phyloP scores from a whole-genome alignment of 139 green algal genomes.

The Tetraselmis striata region DNA sequence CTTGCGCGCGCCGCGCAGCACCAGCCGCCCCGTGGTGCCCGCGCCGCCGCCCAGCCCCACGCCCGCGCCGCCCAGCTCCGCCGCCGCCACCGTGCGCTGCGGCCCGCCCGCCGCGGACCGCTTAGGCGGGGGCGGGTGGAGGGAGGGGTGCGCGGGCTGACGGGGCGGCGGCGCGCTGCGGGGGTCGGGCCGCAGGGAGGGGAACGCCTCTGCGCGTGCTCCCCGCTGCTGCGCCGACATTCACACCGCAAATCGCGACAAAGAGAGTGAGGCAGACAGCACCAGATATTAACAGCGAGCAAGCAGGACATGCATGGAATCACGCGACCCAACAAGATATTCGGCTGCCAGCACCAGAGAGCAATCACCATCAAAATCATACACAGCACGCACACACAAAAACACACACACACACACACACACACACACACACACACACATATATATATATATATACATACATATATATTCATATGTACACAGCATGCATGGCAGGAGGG shows the following conservation, averaged over 20 bases:
- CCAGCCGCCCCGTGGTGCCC: neutral
- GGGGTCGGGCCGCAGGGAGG: neutral
- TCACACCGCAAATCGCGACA: no score
- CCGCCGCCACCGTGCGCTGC: neutral
- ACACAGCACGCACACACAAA: no score
- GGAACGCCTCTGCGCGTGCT: neutral
- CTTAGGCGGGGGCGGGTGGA: no score
- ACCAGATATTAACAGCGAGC: no score
- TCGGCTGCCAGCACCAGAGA: no score
- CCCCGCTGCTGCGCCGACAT: neutral
- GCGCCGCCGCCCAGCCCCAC: neutral
- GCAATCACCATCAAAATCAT: no score
- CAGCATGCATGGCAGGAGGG: no score
- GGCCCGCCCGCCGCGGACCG: no score
- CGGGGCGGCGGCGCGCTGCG: no score
- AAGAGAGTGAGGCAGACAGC: no score
- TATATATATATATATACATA: neutral
- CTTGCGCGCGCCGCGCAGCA: slow-evolving; percentile 13
- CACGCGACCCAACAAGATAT: no score
- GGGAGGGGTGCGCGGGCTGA: neutral
- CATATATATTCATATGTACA: neutral
- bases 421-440: neutral
- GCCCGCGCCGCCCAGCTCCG: neutral
- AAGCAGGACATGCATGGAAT: no score
- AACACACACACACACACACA: neutral